These are phyloP conservation scores for Aaosphaeria pasadenensis DNA, from an alignment of 2,329 filamentous ascomycete genomes.

Conservation along the genomic window DNA sequence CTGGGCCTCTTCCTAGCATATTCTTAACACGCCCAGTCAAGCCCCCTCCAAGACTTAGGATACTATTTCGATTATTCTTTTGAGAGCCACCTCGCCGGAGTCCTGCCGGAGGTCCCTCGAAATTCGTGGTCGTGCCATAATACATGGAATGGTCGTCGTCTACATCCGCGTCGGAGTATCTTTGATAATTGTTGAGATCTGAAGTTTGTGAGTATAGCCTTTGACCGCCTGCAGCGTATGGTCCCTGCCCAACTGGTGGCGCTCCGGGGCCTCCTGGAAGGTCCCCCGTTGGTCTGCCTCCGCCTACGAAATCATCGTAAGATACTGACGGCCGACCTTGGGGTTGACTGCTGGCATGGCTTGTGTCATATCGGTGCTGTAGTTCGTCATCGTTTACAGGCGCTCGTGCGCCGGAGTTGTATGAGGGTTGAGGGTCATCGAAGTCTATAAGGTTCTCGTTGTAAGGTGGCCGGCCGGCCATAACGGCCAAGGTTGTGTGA, in stretches of 20 bases:
- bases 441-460: constrained; percentile 68
- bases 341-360: constrained; percentile 60
- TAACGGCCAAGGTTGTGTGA: constrained; percentile 28
- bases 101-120: constrained; percentile 53
- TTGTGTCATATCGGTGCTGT: constrained; percentile 69
- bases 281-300: constrained; percentile 47
- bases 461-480: constrained; percentile 56
- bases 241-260: constrained; percentile 32
- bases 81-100: constrained; percentile 50
- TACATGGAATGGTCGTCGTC: constrained; percentile 77
- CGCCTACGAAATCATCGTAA: constrained; percentile 92
- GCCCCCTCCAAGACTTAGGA: constrained; percentile 81
- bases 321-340: constrained; percentile 79
- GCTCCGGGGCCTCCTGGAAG: constrained; percentile 45
- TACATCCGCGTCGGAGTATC: constrained; percentile 83
- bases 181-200: constrained; percentile 81
- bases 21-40: constrained; percentile 85
- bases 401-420: constrained; percentile 73
- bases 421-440: constrained; percentile 67
- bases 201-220: constrained; percentile 70
- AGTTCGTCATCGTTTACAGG: constrained; percentile 80
- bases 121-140: constrained; percentile 65
- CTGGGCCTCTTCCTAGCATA: constrained; percentile 78
- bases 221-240: constrained; percentile 35
- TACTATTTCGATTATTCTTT: constrained; percentile 80